Percentiles rank a stretch among this genome's conserved stretches.
Conservation (phyloP, 768 basidiomycete species). For the Lanmaoa rubissima region DNA sequence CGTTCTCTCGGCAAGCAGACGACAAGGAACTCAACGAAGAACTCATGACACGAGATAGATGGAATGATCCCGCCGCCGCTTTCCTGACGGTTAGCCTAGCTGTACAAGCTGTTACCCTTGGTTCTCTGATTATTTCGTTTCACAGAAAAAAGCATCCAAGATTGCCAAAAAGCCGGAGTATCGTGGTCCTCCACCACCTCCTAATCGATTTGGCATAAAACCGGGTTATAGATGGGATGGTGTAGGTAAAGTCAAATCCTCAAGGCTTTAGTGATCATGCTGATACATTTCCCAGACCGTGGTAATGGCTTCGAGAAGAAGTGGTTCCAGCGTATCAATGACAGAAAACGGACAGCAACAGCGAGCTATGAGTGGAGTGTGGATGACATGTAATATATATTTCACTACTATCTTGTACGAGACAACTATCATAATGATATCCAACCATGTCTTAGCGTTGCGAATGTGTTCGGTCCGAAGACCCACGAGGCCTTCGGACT, state of each 20-base stretch:
- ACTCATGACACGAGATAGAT: slow-evolving; percentile 73
- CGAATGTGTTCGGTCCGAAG: background rate
- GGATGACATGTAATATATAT: slow-evolving; percentile 77
- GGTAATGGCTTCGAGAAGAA: slow-evolving; percentile 95
- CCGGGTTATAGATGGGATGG: slow-evolving; percentile 99
- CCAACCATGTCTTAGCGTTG: background rate
- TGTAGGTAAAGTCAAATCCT: slow-evolving; percentile 61
- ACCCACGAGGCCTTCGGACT: background rate
- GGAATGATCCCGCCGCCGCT: slow-evolving; percentile 98
- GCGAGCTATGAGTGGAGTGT: slow-evolving; percentile 86
- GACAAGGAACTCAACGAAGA: slow-evolving; percentile 87
- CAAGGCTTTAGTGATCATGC: background rate
- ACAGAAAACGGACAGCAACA: slow-evolving; percentile 60
- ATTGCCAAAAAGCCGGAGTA: slow-evolving; percentile 85
- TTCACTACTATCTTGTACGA: background rate
- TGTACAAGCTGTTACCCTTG: background rate
- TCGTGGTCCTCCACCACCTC: slow-evolving; percentile 81
- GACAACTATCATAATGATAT: background rate
- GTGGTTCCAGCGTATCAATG: slow-evolving; percentile 80
- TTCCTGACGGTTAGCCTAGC: slow-evolving; percentile 74
- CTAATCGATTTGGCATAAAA: slow-evolving; percentile 92
- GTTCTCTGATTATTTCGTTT: slow-evolving; percentile 4
- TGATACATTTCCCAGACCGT: slow-evolving; percentile 55
- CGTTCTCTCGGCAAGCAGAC: slow-evolving; percentile 78
- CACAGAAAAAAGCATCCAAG: slow-evolving; percentile 70